phyloP scores from a whole-genome alignment of 2,329 filamentous ascomycete species.

The Tolypocladium nubicola region DNA sequence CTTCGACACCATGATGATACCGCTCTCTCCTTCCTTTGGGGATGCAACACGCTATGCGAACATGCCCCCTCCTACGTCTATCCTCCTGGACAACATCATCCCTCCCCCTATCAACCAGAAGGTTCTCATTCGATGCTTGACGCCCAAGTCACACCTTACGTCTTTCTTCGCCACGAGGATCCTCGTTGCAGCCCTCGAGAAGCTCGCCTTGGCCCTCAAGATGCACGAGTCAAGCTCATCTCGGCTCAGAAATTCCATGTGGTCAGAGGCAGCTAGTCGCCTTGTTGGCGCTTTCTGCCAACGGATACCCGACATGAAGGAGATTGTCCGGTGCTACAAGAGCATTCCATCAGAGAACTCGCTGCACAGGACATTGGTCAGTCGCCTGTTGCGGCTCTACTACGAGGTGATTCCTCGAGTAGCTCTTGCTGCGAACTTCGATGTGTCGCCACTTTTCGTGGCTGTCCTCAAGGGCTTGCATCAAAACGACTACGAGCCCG shows the following conservation, averaged over 20 bases:
- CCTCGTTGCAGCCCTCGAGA: conserved; percentile 67
- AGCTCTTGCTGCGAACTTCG: conserved; percentile 76
- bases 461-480: conserved; percentile 55
- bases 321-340: conserved; percentile 65
- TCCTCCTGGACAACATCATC: conserved; percentile 77
- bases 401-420: conserved; percentile 72
- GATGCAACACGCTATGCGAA: conserved; percentile 48
- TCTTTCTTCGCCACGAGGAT: conserved; percentile 78
- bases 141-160: conserved; percentile 66
- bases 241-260: conserved; percentile 34
- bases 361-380: conserved; percentile 68
- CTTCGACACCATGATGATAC: conserved; percentile 67
- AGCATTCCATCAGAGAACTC: conserved; percentile 56
- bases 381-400: conserved; percentile 71
- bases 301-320: conserved; percentile 71
- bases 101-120: conserved; percentile 75
- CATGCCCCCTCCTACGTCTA: conserved; percentile 65
- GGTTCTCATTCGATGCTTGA: conserved; percentile 67
- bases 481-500: conserved; percentile 35
- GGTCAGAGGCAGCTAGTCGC: conserved; percentile 58
- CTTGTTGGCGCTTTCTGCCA: conserved; percentile 67
- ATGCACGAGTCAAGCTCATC: conserved; percentile 41
- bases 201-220: conserved; percentile 55
- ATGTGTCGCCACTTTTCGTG: conserved; percentile 69
- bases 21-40: conserved; percentile 64